A percentile compares a stretch with the other conserved stretches of the same genome.
Conservation (phyloP, 345 rosid species). For the Chamaenerion angustifolium region DNA sequence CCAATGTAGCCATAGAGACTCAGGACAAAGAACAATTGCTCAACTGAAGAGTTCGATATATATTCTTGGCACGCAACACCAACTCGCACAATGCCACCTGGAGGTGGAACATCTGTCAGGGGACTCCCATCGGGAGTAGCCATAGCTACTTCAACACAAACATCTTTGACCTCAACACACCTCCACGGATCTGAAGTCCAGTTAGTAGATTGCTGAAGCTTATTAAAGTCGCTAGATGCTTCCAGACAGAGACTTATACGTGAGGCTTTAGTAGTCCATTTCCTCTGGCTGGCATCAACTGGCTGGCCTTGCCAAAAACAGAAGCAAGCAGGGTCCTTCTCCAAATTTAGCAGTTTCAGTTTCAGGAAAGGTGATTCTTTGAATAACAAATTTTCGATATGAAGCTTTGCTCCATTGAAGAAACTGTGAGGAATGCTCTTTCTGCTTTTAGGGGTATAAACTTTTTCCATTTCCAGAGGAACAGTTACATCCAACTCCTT, state of each 20-base stretch:
- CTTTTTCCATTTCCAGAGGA: constrained; percentile 48
- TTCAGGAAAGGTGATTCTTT: constrained; percentile 75
- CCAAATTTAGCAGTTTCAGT: constrained; percentile 60
- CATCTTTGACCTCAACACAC: constrained; percentile 71
- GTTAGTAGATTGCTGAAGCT: constrained; percentile 18
- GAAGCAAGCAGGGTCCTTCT: constrained; percentile 97
- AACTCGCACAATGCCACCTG: constrained; percentile 80
- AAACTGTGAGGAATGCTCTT: constrained; percentile 24
- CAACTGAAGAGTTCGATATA: constrained; percentile 84
- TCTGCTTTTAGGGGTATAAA: constrained; percentile 17
- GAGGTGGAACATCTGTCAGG: constrained; percentile 75
- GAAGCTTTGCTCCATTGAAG: constrained; percentile 89
- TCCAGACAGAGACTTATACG: constrained; percentile 63
- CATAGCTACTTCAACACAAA: constrained; percentile 70
- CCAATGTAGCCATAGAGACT: constrained; percentile 78
- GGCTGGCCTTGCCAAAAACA: constrained; percentile 84
- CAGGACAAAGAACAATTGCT: constrained; percentile 84
- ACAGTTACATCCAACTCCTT: constrained; percentile 66
- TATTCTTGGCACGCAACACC: constrained; percentile 81
- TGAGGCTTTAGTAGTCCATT: constrained; percentile 65
- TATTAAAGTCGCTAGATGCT: constrained; percentile 31
- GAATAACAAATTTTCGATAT: constrained; percentile 57
- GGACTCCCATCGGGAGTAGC: constrained; percentile 86
- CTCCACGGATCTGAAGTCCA: constrained; percentile 48
- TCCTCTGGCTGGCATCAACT: constrained; percentile 89